phyloP scores from a whole-genome alignment of 2,329 filamentous ascomycete species.

The Ophiostoma tasmaniense region DNA sequence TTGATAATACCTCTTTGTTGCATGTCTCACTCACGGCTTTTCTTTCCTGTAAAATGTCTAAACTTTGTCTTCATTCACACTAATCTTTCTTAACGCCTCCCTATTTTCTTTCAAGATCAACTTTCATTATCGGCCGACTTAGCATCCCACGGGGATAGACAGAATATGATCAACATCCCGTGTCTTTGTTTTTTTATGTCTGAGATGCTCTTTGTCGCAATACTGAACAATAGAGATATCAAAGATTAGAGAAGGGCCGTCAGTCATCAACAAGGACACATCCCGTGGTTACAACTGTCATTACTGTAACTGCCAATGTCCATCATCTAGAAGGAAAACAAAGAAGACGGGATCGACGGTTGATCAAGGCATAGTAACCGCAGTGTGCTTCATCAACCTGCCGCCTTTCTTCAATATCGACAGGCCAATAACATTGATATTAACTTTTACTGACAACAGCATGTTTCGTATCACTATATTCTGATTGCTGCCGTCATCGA shows the following conservation, averaged over 20 bases:
- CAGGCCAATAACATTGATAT: background rate
- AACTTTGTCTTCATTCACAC: too few species aligned
- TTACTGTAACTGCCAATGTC: background rate
- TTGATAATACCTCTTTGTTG: background rate
- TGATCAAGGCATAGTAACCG: background rate
- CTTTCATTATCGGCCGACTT: background rate
- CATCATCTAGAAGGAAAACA: background rate
- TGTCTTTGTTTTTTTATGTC: background rate
- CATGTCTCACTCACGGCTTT: background rate
- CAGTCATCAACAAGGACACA: background rate
- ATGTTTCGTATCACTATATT: slow-evolving; percentile 1
- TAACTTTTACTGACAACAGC: background rate
- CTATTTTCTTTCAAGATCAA: too few species aligned
- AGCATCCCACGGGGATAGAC: background rate
- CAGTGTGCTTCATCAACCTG: background rate
- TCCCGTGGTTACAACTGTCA: background rate
- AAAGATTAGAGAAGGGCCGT: background rate
- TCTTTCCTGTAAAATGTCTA: background rate
- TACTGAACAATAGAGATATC: too few species aligned
- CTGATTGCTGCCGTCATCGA: background rate
- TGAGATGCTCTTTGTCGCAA: background rate
- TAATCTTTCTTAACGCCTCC: too few species aligned
- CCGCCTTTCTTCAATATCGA: background rate
- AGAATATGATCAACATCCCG: background rate
- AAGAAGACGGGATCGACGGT: background rate